Evolutionary conservation across 1,284 basidiomycete species (phyloP).

Genomic region (Cerioporus squamosus): DNA sequence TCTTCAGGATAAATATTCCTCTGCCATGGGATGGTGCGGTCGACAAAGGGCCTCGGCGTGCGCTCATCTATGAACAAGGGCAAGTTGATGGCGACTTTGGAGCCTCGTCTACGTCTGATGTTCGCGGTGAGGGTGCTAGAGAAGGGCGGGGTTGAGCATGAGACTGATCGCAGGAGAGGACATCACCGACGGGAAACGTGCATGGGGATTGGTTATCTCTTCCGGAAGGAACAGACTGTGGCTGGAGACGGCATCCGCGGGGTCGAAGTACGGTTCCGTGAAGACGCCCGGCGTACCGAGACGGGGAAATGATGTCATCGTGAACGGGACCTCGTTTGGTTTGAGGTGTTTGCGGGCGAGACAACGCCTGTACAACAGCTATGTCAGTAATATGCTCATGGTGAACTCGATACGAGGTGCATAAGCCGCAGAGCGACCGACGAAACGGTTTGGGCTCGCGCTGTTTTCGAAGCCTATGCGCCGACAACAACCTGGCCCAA

Average conservation of each 20-base stretch:
- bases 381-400: slow-evolving; percentile 4
- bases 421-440: no score
- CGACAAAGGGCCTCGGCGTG: slow-evolving; percentile 89
- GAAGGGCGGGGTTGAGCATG: slow-evolving; percentile 20
- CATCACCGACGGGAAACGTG: slow-evolving; percentile 88
- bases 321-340: slow-evolving; percentile 88
- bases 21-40: slow-evolving; percentile 89
- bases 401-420: no score
- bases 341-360: slow-evolving; percentile 87
- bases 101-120: slow-evolving; percentile 88
- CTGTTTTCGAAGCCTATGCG: no score
- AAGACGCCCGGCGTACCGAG: slow-evolving; percentile 89
- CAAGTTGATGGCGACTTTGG: slow-evolving; percentile 95
- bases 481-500: no score
- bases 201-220: slow-evolving; percentile 96
- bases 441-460: no score
- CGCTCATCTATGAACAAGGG: slow-evolving; percentile 91
- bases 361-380: slow-evolving; percentile 59
- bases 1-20: slow-evolving; percentile 84
- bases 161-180: slow-evolving; percentile 17
- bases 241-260: slow-evolving; percentile 77
- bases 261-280: slow-evolving; percentile 87
- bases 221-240: slow-evolving; percentile 95
- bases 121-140: slow-evolving; percentile 93
- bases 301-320: slow-evolving; percentile 95